phyloP scores from a whole-genome alignment of 225 moss, liverwort and hornwort species.

The Pseudoscleropodium purum region DNA sequence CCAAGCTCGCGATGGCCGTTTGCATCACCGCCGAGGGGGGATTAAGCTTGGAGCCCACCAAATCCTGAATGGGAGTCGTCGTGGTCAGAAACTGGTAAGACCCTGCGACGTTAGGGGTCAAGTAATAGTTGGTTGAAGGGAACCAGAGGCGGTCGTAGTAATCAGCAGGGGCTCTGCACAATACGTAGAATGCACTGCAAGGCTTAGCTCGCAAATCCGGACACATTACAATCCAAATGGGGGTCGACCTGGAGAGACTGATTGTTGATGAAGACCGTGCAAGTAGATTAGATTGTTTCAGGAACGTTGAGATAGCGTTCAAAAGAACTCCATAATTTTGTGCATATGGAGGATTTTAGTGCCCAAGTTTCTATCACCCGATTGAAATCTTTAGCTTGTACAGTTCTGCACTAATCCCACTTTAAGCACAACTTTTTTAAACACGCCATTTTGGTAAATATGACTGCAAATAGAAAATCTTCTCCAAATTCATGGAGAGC shows the following conservation, averaged over 20 bases:
- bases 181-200: not conserved
- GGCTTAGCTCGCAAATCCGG: not conserved
- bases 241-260: not conserved
- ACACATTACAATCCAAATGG: not conserved
- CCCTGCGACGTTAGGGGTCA: not conserved
- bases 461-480: not conserved
- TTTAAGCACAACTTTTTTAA: not conserved
- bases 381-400: too few relatives aligned
- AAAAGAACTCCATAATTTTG: not conserved
- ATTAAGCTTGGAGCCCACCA: fast-evolving
- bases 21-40: not conserved
- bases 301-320: not conserved
- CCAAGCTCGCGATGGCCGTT: not conserved
- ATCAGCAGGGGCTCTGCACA: not conserved
- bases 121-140: not conserved
- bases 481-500: not conserved
- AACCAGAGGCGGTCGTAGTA: not conserved
- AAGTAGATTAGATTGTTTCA: not conserved
- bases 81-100: not conserved
- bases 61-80: fast-evolving
- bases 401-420: not conserved
- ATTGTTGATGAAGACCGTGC: not conserved
- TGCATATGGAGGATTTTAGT: not conserved
- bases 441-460: too few relatives aligned
- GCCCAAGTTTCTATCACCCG: not conserved